These are phyloP conservation scores for Pisolithus marmoratus DNA, from an alignment of 768 basidiomycete genomes.

Conservation along the genomic window DNA sequence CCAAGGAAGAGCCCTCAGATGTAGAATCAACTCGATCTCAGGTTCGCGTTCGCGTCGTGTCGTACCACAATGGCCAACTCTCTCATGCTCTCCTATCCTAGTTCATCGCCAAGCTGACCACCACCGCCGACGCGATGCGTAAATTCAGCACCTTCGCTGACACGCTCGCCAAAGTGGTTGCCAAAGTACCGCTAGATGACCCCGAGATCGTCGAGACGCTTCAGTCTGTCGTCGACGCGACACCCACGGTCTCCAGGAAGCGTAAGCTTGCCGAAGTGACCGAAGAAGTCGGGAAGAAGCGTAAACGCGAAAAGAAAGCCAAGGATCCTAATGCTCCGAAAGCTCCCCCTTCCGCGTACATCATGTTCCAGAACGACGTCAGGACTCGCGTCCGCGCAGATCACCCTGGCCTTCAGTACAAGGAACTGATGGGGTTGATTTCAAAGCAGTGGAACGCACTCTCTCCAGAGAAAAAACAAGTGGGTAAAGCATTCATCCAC, in stretches of 20 bases:
- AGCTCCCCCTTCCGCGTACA: slow-evolving; percentile 87
- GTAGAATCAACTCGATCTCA: slow-evolving; percentile 24
- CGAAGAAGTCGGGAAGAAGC: slow-evolving; percentile 32
- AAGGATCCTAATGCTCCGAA: slow-evolving; percentile 94
- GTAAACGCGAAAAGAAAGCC: slow-evolving; percentile 47
- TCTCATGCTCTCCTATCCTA: slow-evolving; percentile 21
- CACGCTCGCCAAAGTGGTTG: slow-evolving; percentile 46
- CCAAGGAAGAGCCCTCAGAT: slow-evolving; percentile 22
- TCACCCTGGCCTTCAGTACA: slow-evolving; percentile 60
- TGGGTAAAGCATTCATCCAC: slow-evolving; percentile 31
- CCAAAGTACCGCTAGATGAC: slow-evolving; percentile 31
- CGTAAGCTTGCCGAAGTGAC: slow-evolving; percentile 41
- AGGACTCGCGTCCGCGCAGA: slow-evolving; percentile 65
- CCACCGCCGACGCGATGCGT: slow-evolving; percentile 60
- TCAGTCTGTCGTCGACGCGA: slow-evolving; percentile 27
- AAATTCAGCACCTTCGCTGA: slow-evolving; percentile 58
- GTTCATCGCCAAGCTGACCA: slow-evolving; percentile 50
- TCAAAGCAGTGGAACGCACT: slow-evolving; percentile 70
- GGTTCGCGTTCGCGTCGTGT: slow-evolving; percentile 18
- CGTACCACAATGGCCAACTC: background rate
- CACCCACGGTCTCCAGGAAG: slow-evolving; percentile 38
- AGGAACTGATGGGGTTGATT: slow-evolving; percentile 68
- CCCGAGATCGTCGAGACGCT: slow-evolving; percentile 23
- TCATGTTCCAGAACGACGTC: slow-evolving; percentile 90
- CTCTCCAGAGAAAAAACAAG: slow-evolving; percentile 65